Percentiles rank a stretch among this genome's conserved stretches.
phyloP scores from a whole-genome alignment of 2,329 filamentous ascomycete genomes.

The Pestalotiopsis sp. region DNA sequence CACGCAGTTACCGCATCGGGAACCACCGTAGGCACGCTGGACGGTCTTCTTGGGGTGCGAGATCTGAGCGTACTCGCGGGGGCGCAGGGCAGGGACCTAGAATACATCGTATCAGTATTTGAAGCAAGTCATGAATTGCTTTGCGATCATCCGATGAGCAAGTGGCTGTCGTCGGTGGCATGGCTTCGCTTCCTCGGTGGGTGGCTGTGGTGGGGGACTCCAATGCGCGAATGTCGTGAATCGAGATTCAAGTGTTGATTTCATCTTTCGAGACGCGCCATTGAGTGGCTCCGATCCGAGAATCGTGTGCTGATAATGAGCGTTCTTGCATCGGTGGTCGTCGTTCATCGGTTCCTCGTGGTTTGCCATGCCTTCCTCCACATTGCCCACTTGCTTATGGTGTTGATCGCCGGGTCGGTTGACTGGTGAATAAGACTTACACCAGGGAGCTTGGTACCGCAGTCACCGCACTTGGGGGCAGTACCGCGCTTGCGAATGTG shows the following conservation, averaged over 20 bases:
- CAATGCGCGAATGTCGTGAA: not conserved
- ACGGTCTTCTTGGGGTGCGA: slow-evolving; percentile 99
- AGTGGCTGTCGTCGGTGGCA: not conserved
- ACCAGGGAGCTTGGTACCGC: slow-evolving; percentile 94
- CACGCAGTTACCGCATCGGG: slow-evolving; percentile 97
- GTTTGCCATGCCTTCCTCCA: not conserved
- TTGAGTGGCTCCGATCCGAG: not conserved
- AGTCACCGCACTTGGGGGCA: slow-evolving; percentile 99
- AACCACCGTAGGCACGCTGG: slow-evolving; percentile 97
- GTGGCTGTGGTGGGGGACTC: not conserved
- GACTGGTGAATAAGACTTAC: slow-evolving; percentile 65
- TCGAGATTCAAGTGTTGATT: not conserved
- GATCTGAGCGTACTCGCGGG: slow-evolving; percentile 95
- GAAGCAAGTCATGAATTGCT: not conserved
- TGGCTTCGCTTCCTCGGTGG: not conserved
- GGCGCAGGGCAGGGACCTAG: slow-evolving; percentile 93
- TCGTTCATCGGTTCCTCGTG: not conserved
- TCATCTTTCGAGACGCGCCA: not conserved
- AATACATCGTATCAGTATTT: slow-evolving; percentile 8
- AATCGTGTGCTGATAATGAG: not conserved
- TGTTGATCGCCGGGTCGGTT: not conserved
- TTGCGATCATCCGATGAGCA: not conserved
- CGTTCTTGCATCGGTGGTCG: not conserved
- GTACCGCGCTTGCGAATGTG: slow-evolving; percentile 99
- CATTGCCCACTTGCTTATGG: not conserved